phyloP scores from a whole-genome alignment of 2,329 filamentous ascomycete genomes.

The Albifimbria verrucaria region DNA sequence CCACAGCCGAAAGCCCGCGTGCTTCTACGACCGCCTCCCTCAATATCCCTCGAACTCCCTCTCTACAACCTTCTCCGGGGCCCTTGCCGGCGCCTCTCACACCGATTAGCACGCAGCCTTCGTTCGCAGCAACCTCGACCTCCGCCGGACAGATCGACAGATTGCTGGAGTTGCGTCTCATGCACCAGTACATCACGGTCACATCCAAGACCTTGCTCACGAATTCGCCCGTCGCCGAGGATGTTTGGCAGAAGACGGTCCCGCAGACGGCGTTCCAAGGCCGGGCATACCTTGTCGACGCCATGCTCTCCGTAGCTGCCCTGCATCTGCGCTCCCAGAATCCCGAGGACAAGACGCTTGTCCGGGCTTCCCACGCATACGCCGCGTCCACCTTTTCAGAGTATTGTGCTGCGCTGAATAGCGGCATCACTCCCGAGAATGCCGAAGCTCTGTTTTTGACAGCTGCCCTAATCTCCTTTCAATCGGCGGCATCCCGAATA shows the following conservation, averaged over 20 bases:
- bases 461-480: constrained; percentile 62
- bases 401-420: constrained; percentile 54
- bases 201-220: constrained; percentile 59
- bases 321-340: constrained; percentile 56
- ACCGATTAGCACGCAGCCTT: constrained; percentile 29
- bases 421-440: constrained; percentile 55
- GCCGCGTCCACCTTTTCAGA: constrained; percentile 61
- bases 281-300: constrained; percentile 58
- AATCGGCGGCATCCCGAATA: constrained; percentile 61
- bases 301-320: constrained; percentile 61
- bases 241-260: constrained; percentile 58
- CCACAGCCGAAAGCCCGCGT: constrained; percentile 15
- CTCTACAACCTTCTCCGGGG: constrained; percentile 17
- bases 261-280: constrained; percentile 59
- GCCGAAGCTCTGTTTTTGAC: constrained; percentile 63
- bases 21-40: constrained; percentile 19
- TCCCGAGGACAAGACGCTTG: constrained; percentile 57
- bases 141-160: constrained; percentile 34
- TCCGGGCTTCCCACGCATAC: constrained; percentile 61
- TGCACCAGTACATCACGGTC: constrained; percentile 62
- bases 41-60: constrained; percentile 18
- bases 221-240: constrained; percentile 46
- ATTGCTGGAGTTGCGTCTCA: constrained; percentile 58
- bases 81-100: constrained; percentile 22
- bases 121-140: constrained; percentile 23